phyloP scores from a whole-genome alignment of 331 rosid genomes.

The Erythrophleum ivorense region DNA sequence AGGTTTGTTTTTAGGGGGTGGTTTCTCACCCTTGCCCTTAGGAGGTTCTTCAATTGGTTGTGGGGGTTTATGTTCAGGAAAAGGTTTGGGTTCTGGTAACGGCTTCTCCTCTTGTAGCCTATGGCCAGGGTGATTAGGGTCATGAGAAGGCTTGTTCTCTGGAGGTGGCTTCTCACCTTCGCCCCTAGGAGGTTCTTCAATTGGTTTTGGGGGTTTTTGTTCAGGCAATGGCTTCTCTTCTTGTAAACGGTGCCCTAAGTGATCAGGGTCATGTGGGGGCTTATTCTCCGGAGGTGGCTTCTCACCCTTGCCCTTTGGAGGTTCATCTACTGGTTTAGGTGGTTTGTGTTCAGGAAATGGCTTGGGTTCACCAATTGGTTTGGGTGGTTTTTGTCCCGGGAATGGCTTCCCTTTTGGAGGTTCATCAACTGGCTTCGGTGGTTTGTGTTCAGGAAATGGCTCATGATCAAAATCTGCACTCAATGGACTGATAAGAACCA shows the following conservation, averaged over 20 bases:
- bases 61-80: neutral
- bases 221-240: neutral
- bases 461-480: neutral
- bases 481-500: neutral
- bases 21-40: neutral
- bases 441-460: slow-evolving; percentile 6
- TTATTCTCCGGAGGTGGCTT: neutral
- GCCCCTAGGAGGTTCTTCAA: too few species aligned
- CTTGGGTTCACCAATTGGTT: neutral
- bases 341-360: neutral
- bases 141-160: neutral
- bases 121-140: neutral
- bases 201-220: neutral
- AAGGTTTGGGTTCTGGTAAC: neutral
- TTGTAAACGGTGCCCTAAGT: neutral
- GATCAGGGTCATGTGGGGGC: neutral
- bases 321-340: neutral
- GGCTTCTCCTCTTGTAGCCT: neutral
- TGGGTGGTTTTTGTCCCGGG: neutral
- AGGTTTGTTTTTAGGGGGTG: neutral
- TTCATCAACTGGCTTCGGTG: neutral
- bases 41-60: too few species aligned
- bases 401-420: slow-evolving; percentile 1
- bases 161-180: neutral
- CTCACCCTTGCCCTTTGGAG: neutral